Base-by-base conservation (phyloP, 1,284 basidiomycete genomes). In the Apiotrichum gamsii region DNA sequence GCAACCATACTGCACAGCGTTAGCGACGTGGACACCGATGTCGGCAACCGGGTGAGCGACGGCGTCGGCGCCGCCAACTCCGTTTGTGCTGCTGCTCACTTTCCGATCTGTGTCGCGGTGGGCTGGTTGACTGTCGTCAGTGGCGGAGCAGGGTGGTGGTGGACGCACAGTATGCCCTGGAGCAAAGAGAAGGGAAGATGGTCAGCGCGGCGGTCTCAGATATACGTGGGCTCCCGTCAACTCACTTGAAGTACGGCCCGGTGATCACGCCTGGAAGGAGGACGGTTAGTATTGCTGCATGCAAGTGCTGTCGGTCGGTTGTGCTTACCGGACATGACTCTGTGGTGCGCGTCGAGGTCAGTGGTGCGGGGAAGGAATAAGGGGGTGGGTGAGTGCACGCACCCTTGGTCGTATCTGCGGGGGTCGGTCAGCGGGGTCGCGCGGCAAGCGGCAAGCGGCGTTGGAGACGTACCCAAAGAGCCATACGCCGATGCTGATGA, bases 331-430 rank as follows among this genome's bases (percentile, higher is more conserved):
- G 67, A 74, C 68, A 74, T 73, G 40, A 63, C 62, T 30, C 47
- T 61, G 38, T 14, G 39, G 45, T 31, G 8, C 21, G 15, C 34
- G 35, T 25, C n/a, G n/a, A n/a, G n/a, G 31, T 33, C 15, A 39
- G 32, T 23, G 15, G 31, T 15, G 11, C 11, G 31, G 16, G 19
- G 20, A 10, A 38, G n/a, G 34, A 18, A 35, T 6, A 18, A 35
- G 34, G 25, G 8, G 25, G 25, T 11, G 25, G 25, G 25, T 28
- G 25, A n/a, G 25, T 28, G 5, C 5, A 56, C 75, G 55, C 65
- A 89, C 88, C 89, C 90, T 78, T 93, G 89, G 72, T 91, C 88
- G 79, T 90, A 90, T 54, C 67, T 70, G 52, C n/a, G 19, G 13
- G 8, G 25, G 25, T 14, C 15, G 10, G 48, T 52, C 32, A 52